Percentiles rank a stretch among this genome's conserved stretches.
Evolutionary conservation across 2,329 filamentous ascomycete genomes (phyloP).

Genomic region (Colletotrichum tanaceti): DNA sequence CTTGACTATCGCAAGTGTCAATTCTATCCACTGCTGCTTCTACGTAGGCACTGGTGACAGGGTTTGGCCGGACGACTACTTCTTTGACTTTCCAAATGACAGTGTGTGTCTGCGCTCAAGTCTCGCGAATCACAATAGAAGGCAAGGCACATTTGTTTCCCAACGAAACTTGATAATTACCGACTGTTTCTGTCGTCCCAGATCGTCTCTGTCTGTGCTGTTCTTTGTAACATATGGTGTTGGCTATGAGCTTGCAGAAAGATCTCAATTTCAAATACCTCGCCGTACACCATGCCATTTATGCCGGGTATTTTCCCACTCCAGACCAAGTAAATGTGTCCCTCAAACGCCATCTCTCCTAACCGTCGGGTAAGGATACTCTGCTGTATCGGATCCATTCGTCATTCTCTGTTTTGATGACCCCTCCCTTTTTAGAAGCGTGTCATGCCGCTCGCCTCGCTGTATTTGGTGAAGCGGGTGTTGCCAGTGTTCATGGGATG

Average conservation of each 20-base stretch:
- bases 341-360: slow-evolving; percentile 22
- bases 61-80: not conserved
- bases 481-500: slow-evolving; percentile 63
- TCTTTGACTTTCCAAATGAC: not conserved
- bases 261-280: slow-evolving; percentile 16
- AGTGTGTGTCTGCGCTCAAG: not conserved
- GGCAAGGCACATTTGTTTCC: no score
- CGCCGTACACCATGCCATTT: slow-evolving; percentile 20
- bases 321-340: slow-evolving; percentile 20
- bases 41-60: not conserved
- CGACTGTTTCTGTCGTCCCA: slow-evolving; percentile 29
- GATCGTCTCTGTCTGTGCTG: slow-evolving; percentile 18
- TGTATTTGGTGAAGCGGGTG: slow-evolving; percentile 55
- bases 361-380: not conserved
- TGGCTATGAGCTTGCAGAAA: slow-evolving; percentile 16
- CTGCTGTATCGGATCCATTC: not conserved
- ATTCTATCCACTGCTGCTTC: not conserved
- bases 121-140: not conserved
- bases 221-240: slow-evolving; percentile 11
- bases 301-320: slow-evolving; percentile 33
- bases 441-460: slow-evolving; percentile 60
- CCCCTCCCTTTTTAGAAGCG: slow-evolving; percentile 54
- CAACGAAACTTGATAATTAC: slow-evolving; percentile 16
- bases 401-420: not conserved
- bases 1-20: not conserved